Evolutionary conservation across 2,329 filamentous ascomycete species (phyloP).

Genomic region (Aspergillus pseudoglaucus): DNA sequence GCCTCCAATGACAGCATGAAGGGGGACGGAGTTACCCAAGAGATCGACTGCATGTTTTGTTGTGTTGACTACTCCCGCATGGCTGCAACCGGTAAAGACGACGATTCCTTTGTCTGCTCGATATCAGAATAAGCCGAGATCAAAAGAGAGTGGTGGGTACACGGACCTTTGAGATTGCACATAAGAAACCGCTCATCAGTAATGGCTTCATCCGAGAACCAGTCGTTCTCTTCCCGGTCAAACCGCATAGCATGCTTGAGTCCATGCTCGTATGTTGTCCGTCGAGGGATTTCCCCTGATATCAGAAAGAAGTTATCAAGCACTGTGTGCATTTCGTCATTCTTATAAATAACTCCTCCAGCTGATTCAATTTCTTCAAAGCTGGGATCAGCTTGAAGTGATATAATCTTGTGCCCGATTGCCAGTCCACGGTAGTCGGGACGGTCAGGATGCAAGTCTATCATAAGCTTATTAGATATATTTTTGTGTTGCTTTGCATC

Average conservation of each 20-base stretch:
- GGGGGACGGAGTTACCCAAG: slow-evolving; percentile 27
- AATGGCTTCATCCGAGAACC: slow-evolving; percentile 47
- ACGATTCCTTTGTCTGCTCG: slow-evolving; percentile 42
- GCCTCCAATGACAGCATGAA: slow-evolving; percentile 49
- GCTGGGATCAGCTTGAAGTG: slow-evolving; percentile 48
- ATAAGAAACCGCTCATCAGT: slow-evolving; percentile 49
- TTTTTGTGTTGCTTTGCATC: slow-evolving; percentile 28
- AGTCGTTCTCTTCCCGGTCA: slow-evolving; percentile 32
- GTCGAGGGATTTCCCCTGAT: slow-evolving; percentile 49
- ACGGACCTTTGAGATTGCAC: slow-evolving; percentile 46
- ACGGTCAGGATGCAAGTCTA: slow-evolving; percentile 49
- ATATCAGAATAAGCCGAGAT: no score
- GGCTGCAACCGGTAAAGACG: slow-evolving; percentile 52
- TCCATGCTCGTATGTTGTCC: slow-evolving; percentile 45
- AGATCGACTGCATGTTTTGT: slow-evolving; percentile 42
- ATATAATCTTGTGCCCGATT: slow-evolving; percentile 37
- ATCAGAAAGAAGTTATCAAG: slow-evolving; percentile 48
- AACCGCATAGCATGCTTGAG: slow-evolving; percentile 42
- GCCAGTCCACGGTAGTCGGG: slow-evolving; percentile 47
- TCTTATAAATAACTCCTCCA: slow-evolving; percentile 37
- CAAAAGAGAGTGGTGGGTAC: background rate
- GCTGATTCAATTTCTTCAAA: slow-evolving; percentile 43
- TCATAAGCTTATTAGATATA: slow-evolving; percentile 24
- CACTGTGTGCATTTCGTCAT: slow-evolving; percentile 38
- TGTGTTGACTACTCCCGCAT: slow-evolving; percentile 51